Base-by-base conservation (phyloP, 2,329 filamentous ascomycete species). In the Pseudogymnoascus sp. region DNA sequence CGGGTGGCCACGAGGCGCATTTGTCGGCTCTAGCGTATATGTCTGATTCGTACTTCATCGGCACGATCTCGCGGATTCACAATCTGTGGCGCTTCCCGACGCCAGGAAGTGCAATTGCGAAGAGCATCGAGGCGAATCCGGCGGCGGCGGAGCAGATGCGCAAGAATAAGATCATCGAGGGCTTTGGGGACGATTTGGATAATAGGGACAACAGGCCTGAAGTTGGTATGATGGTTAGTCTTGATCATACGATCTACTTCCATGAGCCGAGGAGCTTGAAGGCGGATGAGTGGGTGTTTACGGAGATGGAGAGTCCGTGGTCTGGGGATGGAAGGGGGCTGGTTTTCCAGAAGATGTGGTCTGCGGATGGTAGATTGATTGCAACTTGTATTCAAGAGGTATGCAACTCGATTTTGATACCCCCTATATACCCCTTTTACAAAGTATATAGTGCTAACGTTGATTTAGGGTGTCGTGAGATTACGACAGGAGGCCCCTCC, bases 11-110 rank as follows among this genome's bases (percentile, higher is more conserved):
- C 67, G 84, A 89, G 70, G 91, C 92, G 10, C 93, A 97, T 73
- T 80, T 97, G 36, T 88, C 85, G 38, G 95, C 95, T 8, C 81
- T 99, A 66, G 93, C 93, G 23, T 99, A 97, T 78, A 90, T 97
- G 79, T 91, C 87, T 26, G 93, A 97, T 77, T 89, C 84, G 72
- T 95, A 90, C 78, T 97, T 99, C 77, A 93, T 97, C 74, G 93
- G 90, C 40, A 97, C 93, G 1, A 85, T 97, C 7, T 81, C 87
- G 28, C 85, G 91, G 19, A 87, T 93, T 63, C 93, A 97, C 75
- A 83, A 85, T 64, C 81, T 97, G 36, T 93, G 89, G 83, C 82
- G 90, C 13, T 91, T 90, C 73, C 84, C 83, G 0, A 82, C 78
- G 11, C 80, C 80, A 1, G 76, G 38, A 59, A 35, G 1, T 23